Evolutionary conservation across 2,329 filamentous ascomycete species (phyloP), one percentile per base, ranked within the genome.

Genomic region (Fusarium sp.): DNA sequence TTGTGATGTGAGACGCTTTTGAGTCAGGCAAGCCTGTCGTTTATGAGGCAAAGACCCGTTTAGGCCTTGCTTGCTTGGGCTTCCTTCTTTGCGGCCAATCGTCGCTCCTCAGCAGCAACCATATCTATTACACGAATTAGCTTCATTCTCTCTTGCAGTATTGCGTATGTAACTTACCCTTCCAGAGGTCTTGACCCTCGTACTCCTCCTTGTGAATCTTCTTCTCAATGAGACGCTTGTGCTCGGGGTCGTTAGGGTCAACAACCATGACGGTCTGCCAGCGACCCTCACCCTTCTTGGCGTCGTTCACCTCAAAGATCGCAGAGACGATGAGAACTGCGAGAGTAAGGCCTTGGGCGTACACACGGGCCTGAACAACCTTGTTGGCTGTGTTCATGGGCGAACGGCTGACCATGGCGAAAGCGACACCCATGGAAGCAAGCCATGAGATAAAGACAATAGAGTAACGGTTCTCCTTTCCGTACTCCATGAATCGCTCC

Each of bases 181-280:
- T 96, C 96, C 96, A 99, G 75, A 98, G 86, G 80, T 98, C 94
- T 83, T 97, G 93, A 46, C 93, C 93, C 78, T 90, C 87, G 80
- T 97, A 96, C 69, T 92, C 86, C 84, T 97, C 93, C 82, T 94
- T 92, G 80, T 97, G 93, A 57, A 96, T 88, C 82, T 85, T 90
- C 89, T 94, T 95, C 87, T 97, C 93, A 72, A 97, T 92, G 72
- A 94, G 79, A 75, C 92, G 86, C 86, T 93, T 92, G 81, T 94
- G 93, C 81, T 91, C 89, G 4, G 93, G 93, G 78, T 97, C 93
- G 72, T 93, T 86, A 55, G 92, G 92, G 80, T 95, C 92, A 46
- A 94, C 72, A 14, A 96, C 87, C 86, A 90, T 90, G 74, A 97
- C 86, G 3, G 92, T 96, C 87, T 97, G 91, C 92, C 92, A 97